These are phyloP conservation scores for Blastobotrys mokoenaii DNA, from an alignment of 805 yeast species.

Conservation along the genomic window DNA sequence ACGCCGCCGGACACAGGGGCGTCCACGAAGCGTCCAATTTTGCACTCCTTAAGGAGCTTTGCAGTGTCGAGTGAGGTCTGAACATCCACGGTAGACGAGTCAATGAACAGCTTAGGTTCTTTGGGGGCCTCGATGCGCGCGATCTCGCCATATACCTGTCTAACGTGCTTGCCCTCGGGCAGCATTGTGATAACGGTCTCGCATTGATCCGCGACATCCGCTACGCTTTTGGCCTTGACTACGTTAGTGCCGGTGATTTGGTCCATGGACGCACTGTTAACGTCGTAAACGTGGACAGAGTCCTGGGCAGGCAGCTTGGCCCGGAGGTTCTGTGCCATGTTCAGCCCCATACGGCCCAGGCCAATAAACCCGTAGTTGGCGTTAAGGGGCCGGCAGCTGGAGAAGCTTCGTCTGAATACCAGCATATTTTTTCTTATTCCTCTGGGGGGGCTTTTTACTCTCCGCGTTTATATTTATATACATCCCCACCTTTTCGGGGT, in stretches of 20 bases:
- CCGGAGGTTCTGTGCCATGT: conserved; percentile 45
- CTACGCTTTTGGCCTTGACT: conserved; percentile 14
- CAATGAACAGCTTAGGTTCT: conserved; percentile 31
- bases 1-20: conserved; percentile 53
- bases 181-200: conserved; percentile 42
- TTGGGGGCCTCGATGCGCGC: conserved; percentile 13
- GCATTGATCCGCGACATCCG: conserved; percentile 17
- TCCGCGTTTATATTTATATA: neutral
- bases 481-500: neutral
- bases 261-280: conserved; percentile 25
- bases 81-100: conserved; percentile 46
- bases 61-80: conserved; percentile 38
- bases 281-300: conserved; percentile 38
- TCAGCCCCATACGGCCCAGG: conserved; percentile 48
- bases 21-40: conserved; percentile 37
- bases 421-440: neutral
- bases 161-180: conserved; percentile 46
- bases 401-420: conserved; percentile 4
- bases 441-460: no score
- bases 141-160: conserved; percentile 33
- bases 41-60: conserved; percentile 30
- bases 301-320: conserved; percentile 32
- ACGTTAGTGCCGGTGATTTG: conserved; percentile 23
- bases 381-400: conserved; percentile 3
- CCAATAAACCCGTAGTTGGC: conserved; percentile 43